phyloP scores from a whole-genome alignment of 179 eudicot genomes.

The Corrigiola litoralis region DNA sequence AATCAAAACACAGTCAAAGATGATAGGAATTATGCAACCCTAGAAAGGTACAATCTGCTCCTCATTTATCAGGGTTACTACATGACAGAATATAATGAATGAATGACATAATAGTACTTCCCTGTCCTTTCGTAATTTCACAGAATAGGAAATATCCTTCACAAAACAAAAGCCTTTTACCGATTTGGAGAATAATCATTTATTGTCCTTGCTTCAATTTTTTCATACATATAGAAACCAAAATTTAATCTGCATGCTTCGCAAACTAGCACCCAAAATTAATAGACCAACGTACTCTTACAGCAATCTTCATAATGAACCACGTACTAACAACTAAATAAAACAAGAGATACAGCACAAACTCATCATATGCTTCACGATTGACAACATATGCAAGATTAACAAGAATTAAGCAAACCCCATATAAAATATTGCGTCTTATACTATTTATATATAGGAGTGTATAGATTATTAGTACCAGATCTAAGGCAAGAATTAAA shows the following conservation, averaged over 20 bases:
- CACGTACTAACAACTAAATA: not conserved
- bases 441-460: not conserved
- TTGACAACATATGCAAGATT: not conserved
- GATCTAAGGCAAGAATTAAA: constrained; percentile 6
- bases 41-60: not conserved
- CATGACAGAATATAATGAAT: not conserved
- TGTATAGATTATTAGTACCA: not conserved
- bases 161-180: constrained; percentile 10
- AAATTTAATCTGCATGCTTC: constrained; percentile 12
- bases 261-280: constrained; percentile 8
- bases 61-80: not conserved
- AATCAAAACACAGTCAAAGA: not conserved
- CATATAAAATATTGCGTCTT: not conserved
- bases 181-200: constrained; percentile 14
- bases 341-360: not conserved
- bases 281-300: not conserved
- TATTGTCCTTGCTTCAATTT: constrained; percentile 1
- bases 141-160: constrained; percentile 13
- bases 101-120: not conserved
- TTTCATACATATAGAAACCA: constrained; percentile 11
- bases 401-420: not conserved
- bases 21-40: constrained; percentile 5
- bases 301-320: not conserved
- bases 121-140: constrained; percentile 13
- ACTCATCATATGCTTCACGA: not conserved